Percentiles rank a stretch among this genome's conserved stretches.
Conservation (phyloP, 106 monocot species). For the Dactylorhiza incarnata region DNA sequence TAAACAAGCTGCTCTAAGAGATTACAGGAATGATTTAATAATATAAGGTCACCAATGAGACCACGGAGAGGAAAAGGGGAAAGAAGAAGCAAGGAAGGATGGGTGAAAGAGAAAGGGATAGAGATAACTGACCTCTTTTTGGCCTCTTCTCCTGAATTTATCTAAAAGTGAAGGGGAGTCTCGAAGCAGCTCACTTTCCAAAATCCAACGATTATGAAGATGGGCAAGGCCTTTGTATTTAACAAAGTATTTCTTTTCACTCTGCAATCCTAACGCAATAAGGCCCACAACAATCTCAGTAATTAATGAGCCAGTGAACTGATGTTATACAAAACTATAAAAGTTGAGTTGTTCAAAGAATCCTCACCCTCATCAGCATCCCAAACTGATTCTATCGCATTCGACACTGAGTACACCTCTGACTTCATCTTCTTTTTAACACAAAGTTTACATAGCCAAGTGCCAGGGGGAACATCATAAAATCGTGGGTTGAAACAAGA, state of each 20-base stretch:
- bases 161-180: constrained; percentile 44
- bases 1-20: background rate
- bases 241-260: constrained; percentile 57
- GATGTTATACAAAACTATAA: background rate
- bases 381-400: constrained; percentile 60
- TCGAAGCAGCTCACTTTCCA: constrained; percentile 46
- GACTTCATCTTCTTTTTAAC: constrained; percentile 47
- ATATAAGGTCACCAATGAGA: background rate
- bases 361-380: constrained; percentile 42
- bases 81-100: background rate
- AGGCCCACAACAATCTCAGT: constrained; percentile 8
- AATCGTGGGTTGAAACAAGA: constrained; percentile 58
- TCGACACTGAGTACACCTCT: constrained; percentile 46
- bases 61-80: background rate
- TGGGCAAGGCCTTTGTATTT: constrained; percentile 79
- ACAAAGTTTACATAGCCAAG: constrained; percentile 58
- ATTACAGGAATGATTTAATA: background rate
- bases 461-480: constrained; percentile 25
- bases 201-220: constrained; percentile 75
- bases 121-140: constrained; percentile 40
- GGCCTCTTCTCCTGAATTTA: constrained; percentile 39
- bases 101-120: background rate
- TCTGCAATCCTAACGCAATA: constrained; percentile 26
- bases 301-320: constrained; percentile 3
- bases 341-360: background rate